Conservation (phyloP, 176 grass and related monocot genomes). For the Triticum turgidum region DNA sequence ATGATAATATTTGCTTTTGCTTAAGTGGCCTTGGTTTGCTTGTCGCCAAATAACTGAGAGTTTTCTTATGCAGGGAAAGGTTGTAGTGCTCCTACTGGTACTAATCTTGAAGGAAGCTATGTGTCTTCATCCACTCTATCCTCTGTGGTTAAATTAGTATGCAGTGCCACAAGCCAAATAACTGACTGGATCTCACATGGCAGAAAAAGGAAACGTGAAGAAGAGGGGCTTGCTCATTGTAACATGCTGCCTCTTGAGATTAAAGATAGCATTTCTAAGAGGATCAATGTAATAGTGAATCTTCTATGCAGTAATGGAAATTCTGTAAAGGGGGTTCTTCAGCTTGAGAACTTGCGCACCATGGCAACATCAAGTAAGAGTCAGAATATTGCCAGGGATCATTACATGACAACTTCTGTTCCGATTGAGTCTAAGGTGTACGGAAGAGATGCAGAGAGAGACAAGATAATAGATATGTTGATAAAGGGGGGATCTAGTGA, state of each 20-base stretch:
- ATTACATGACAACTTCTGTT: constrained; percentile 29
- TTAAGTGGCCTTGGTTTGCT: background rate
- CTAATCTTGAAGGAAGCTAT: background rate
- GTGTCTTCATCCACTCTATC: background rate
- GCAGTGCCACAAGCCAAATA: background rate
- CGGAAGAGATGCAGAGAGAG: constrained; percentile 34
- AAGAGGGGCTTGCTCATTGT: background rate
- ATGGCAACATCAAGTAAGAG: background rate
- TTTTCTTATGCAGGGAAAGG: background rate
- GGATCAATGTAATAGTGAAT: constrained; percentile 25
- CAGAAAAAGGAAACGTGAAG: constrained; percentile 22
- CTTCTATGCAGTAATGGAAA: background rate
- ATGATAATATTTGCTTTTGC: background rate
- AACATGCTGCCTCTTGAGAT: background rate
- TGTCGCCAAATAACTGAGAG: background rate
- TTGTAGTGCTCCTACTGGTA: background rate
- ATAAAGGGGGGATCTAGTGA: background rate
- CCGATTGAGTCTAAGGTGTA: constrained; percentile 15
- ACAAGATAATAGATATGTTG: constrained; percentile 25
- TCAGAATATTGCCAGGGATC: background rate
- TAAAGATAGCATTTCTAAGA: constrained; percentile 11
- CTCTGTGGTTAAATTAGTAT: background rate
- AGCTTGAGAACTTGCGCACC: background rate
- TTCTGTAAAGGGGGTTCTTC: background rate
- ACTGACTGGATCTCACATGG: background rate